These are phyloP conservation scores for Talaromyces amestolkiae DNA, from an alignment of 2,329 filamentous ascomycete species.

Conservation along the genomic window DNA sequence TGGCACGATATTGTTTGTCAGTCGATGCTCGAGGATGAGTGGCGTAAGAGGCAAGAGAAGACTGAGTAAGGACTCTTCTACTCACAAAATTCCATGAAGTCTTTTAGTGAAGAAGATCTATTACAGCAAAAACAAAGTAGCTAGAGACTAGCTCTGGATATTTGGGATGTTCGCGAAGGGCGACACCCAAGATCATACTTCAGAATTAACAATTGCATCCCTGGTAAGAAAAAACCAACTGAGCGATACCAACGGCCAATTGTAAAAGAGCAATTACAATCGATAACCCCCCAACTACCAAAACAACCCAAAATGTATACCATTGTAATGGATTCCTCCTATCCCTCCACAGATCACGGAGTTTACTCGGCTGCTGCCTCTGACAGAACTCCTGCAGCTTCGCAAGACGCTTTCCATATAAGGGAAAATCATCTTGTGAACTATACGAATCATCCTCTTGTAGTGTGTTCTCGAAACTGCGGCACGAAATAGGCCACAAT, in stretches of 20 bases:
- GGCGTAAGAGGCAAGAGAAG: too few relatives aligned
- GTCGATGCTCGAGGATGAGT: too few relatives aligned
- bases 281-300: conserved; percentile 22
- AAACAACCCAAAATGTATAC: conserved; percentile 28
- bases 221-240: neutral
- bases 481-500: too few relatives aligned
- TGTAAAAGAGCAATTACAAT: conserved; percentile 22
- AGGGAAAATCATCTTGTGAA: conserved; percentile 14
- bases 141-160: too few relatives aligned
- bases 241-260: conserved; percentile 7
- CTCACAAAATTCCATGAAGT: too few relatives aligned
- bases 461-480: too few relatives aligned
- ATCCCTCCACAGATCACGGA: conserved; percentile 24
- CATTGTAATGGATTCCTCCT: conserved; percentile 24
- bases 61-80: too few relatives aligned
- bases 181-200: too few relatives aligned
- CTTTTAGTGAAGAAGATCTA: too few relatives aligned
- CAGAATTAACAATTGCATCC: too few relatives aligned
- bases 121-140: too few relatives aligned
- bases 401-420: conserved; percentile 6
- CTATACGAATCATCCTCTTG: neutral
- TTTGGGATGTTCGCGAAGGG: too few relatives aligned
- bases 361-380: conserved; percentile 21
- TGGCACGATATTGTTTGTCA: neutral
- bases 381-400: conserved; percentile 19